A percentile compares a stretch with the other conserved stretches of the same genome.
These are phyloP conservation scores for Zea mays DNA, from an alignment of 176 grass and related monocot species.

Conservation along the genomic window Zm-B73-REFERENCE-NAM-5.0 NC_050096.1:63506501-63507000, in stretches of 20 bases:
- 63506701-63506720: constrained; percentile 1
- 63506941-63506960: constrained; percentile 9
- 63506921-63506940: background rate
- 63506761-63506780: constrained; percentile 1
- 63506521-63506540: background rate
- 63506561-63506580: background rate
- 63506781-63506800: background rate
- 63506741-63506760: background rate
- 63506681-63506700: background rate
- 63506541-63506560: background rate
- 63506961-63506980: constrained; percentile 43
- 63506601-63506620: constrained; percentile 9
- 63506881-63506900: background rate
- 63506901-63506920: background rate
- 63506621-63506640: background rate
- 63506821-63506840: background rate
- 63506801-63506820: constrained; percentile 3
- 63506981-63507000: constrained; percentile 70
- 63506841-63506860: constrained; percentile 1
- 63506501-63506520: background rate
- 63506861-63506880: background rate
- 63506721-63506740: background rate
- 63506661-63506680: background rate
- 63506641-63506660: background rate
- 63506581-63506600: background rate